Base-by-base conservation (phyloP, 1,139 yeast genomes). In the Debaryomyces sp. region DNA sequence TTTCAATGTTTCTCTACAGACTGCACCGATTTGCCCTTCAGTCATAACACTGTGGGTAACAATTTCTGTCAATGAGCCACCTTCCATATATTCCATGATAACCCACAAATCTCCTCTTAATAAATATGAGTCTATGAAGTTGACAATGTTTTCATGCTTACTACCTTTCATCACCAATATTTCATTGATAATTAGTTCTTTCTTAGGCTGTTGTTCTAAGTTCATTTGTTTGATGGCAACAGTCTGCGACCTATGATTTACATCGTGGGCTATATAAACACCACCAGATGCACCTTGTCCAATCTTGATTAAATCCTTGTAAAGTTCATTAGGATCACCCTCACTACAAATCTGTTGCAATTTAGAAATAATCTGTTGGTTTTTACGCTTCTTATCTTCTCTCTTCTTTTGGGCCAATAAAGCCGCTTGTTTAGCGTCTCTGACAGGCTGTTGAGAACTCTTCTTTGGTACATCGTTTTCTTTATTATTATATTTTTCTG, bases 231-330 rank as follows among this genome's bases (percentile, higher is more conserved):
- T 94, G 56, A 94, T 89, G 2, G 99, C 99, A 41, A 94, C 99
- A 41, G 87, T 77, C 35, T 75, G 74, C 48, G 82, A 77, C 8
- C 80, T 77, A 18, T 81, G 80, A 26, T 69, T 68, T 8, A 57
- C 59, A 58, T 87, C 91, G 61, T 86, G 85, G 0, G 98, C 98
- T 35, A 96, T 89, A 63, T 86, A 94, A 43, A 94, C 99, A 46
- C 98, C 98, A 50, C 99, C 99, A 35, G 96, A 86, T 0, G 99
- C 99, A 62, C 99, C 99, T 71, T 94, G 98, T 5, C 99, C 99
- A 62, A 94, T 87, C 71, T 94, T 92, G 17, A 79, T 75, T 52
- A 92, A 73, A 61, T 85, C 85, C 43, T 77, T 74, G 66, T 89
- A 95, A 44, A 81, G 67, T 47, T 75, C 75, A 32, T 85, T 82